Base-by-base conservation (phyloP, 139 green algal species). In the Pleodorina starrii region DNA sequence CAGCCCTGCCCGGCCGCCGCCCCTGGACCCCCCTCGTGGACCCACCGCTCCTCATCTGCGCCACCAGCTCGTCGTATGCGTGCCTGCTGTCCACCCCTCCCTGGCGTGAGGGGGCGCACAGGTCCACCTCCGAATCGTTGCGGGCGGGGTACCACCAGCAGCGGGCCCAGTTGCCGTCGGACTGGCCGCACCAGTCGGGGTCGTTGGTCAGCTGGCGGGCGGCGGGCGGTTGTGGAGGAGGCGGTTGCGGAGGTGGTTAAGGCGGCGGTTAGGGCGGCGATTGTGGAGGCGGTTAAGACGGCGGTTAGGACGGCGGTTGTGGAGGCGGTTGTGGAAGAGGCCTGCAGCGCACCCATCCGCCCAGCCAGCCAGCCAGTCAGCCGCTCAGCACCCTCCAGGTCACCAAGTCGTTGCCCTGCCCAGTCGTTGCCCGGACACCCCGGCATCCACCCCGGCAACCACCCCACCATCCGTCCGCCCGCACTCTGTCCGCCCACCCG, bases 121-220 rank as follows among this genome's bases (percentile, higher is more conserved):
- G 5, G 35, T 79, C 79, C 25, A 9, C 27, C 57, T 86, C 82
- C 11, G 19, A 40, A 3, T 88, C 82, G 32, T 50, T 69, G 32
- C 82, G 44, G 25, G 82, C 60, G 19, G 5, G 0, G 44, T 80
- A 79, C 63, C 66, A 88, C 44, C 44, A 88, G 60, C 82, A 88
- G 68, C 82, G 82, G 0, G 44, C 23, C 44, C 19, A 40, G 60
- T 88, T 38, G 82, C 82, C 82, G 60, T 88, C 82, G 7, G 63
- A n/a, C 82, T 88, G 66, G 23, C 82, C 82, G 82, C 82, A 88
- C 44, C 36, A 32, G 60, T 88, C 82, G 4, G 0, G 40, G 43
- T 88, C 78, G 29, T 42, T 54, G 2, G 42, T 87, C 81, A 87
- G 81, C 81, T 78, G 81, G 29, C 36, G 5, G 5, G 12, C 25